Conservation (phyloP, 108 stramenopile species). For the Cyclotella baltica region DNA sequence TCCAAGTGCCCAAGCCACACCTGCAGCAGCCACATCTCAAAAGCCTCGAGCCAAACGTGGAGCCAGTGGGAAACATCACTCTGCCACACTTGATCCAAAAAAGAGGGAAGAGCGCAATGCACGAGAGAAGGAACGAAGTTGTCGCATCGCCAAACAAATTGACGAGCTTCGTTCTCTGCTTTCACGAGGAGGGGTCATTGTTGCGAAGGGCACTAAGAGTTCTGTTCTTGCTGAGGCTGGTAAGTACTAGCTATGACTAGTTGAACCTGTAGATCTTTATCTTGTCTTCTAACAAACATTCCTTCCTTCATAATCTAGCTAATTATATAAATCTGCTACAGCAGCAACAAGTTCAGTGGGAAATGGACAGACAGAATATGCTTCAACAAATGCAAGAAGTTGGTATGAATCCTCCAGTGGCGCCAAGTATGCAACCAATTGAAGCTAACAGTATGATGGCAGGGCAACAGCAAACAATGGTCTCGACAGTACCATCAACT, state of each 20-base stretch:
- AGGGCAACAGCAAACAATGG: background rate
- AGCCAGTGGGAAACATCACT: conserved; percentile 25
- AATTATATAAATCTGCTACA: conserved; percentile 90
- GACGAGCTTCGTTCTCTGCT: conserved; percentile 78
- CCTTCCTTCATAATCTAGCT: too few species aligned
- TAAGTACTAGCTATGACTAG: too few species aligned
- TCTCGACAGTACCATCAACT: background rate
- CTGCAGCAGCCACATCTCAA: background rate
- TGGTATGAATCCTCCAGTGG: conserved; percentile 63
- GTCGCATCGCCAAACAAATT: conserved; percentile 87
- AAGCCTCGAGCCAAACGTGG: background rate
- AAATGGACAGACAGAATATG: conserved; percentile 69
- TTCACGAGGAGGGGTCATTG: conserved; percentile 86
- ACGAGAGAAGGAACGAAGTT: conserved; percentile 89
- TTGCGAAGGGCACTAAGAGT: conserved; percentile 90
- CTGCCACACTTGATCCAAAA: conserved; percentile 41
- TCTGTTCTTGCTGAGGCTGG: conserved; percentile 88
- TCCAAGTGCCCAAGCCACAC: background rate
- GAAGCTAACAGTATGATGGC: background rate
- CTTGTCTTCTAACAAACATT: too few species aligned
- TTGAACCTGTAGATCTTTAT: too few species aligned
- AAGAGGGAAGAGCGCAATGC: conserved; percentile 89
- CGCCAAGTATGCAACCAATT: conserved; percentile 5
- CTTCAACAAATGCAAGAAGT: conserved; percentile 87
- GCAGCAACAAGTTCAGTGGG: conserved; percentile 85